A percentile compares a stretch with the other conserved stretches of the same genome.
Conservation (phyloP, 164 flowering plant species). For the Tetrastigma voinierianum region DNA sequence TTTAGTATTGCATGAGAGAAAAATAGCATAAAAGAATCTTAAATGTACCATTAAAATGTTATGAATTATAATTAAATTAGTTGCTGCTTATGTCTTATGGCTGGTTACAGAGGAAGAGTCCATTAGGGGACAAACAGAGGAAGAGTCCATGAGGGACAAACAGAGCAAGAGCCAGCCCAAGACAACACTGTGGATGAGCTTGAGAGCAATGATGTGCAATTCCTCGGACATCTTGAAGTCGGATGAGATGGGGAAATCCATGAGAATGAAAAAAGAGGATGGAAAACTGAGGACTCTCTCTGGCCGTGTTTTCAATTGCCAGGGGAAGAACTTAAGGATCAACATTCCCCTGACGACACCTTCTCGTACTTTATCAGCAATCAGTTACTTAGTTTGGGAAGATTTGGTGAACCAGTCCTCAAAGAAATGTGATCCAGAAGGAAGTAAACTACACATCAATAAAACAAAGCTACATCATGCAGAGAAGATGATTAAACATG, state of each 20-base stretch:
- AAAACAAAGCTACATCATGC: conserved; percentile 81
- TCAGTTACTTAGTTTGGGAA: conserved; percentile 71
- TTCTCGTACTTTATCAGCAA: conserved; percentile 72
- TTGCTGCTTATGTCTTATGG: neutral
- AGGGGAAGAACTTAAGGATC: conserved; percentile 72
- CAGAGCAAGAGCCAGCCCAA: conserved; percentile 52
- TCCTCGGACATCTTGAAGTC: conserved; percentile 36
- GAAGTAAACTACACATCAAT: conserved; percentile 62
- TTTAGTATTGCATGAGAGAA: too few relatives aligned
- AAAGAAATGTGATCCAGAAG: conserved; percentile 58
- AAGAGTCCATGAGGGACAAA: too few relatives aligned
- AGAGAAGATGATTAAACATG: conserved; percentile 91
- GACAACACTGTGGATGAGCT: conserved; percentile 35
- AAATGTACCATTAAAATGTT: too few relatives aligned
- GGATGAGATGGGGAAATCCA: conserved; percentile 44
- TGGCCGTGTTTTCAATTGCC: conserved; percentile 48
- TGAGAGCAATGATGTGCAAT: conserved; percentile 40
- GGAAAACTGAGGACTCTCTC: conserved; percentile 48
- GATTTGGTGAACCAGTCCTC: conserved; percentile 68
- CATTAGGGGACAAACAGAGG: conserved; percentile 33
- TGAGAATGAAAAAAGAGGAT: conserved; percentile 49
- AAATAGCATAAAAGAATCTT: too few relatives aligned
- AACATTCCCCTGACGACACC: conserved; percentile 89
- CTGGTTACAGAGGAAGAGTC: conserved; percentile 61
- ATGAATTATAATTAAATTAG: neutral